Evolutionary conservation across 768 basidiomycete genomes (phyloP).

Genomic region (Auricularia auricula-judae): DNA sequence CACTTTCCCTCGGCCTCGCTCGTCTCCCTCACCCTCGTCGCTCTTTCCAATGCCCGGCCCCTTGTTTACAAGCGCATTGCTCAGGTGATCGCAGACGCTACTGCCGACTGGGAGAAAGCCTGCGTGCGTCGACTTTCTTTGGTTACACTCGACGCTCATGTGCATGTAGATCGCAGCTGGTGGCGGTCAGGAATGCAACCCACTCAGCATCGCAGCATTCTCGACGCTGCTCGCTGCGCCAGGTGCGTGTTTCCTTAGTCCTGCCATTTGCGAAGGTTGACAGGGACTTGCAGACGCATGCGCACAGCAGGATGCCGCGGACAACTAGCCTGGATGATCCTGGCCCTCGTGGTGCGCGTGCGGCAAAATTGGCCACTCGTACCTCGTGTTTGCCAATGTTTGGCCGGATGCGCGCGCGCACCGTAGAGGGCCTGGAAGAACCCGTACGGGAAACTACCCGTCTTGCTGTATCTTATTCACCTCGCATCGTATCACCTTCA

Average conservation of each 20-base stretch:
- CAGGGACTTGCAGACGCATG: conserved; percentile 24
- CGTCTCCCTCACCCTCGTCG: background rate
- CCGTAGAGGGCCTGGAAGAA: no score
- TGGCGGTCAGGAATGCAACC: conserved; percentile 47
- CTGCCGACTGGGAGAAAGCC: conserved; percentile 38
- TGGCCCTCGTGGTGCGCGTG: no score
- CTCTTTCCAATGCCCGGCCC: background rate
- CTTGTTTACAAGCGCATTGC: conserved; percentile 32
- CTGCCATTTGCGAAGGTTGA: no score
- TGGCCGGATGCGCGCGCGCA: no score
- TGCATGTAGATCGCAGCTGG: conserved; percentile 36
- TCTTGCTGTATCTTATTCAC: no score
- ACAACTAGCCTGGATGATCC: no score
- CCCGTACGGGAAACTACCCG: no score
- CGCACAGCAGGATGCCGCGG: conserved; percentile 40
- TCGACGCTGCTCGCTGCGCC: conserved; percentile 47
- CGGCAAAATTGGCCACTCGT: no score
- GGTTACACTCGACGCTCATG: background rate
- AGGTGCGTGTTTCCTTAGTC: conserved; percentile 13
- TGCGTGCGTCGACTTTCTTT: conserved; percentile 28
- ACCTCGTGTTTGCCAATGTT: no score
- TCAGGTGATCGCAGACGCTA: conserved; percentile 37
- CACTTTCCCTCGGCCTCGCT: background rate
- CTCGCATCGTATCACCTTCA: no score
- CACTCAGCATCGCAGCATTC: conserved; percentile 44